Conservation (phyloP, 2,329 filamentous ascomycete species). For the Aspergillus sp. region DNA sequence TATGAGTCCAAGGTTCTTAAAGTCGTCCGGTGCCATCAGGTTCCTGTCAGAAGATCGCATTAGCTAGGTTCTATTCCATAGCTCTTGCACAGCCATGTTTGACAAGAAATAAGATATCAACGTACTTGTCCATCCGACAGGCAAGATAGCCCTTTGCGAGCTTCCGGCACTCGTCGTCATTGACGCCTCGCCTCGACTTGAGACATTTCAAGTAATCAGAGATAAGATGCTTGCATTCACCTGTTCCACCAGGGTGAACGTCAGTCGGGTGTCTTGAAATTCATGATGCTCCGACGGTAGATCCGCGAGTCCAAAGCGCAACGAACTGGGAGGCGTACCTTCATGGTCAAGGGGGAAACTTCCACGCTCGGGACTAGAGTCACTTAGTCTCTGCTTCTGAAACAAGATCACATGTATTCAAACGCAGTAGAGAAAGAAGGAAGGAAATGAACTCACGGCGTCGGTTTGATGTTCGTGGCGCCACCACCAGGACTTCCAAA, state of each 20-base stretch:
- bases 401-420: neutral
- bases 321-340: slow-evolving; percentile 46
- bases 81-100: neutral
- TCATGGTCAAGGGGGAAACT: slow-evolving; percentile 97
- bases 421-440: neutral
- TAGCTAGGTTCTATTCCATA: neutral
- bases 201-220: slow-evolving; percentile 81
- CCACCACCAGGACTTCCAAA: slow-evolving; percentile 72
- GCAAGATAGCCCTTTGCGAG: slow-evolving; percentile 84
- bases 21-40: slow-evolving; percentile 92
- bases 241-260: slow-evolving; percentile 28
- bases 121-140: slow-evolving; percentile 93
- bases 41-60: slow-evolving; percentile 58
- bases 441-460: slow-evolving; percentile 58
- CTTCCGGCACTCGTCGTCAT: slow-evolving; percentile 79
- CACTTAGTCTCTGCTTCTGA: slow-evolving; percentile 2
- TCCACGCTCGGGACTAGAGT: slow-evolving; percentile 75
- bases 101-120: slow-evolving; percentile 11
- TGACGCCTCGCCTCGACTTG: slow-evolving; percentile 77
- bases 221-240: slow-evolving; percentile 92
- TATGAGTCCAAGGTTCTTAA: slow-evolving; percentile 85
- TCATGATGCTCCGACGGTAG: too few relatives aligned
- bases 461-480: slow-evolving; percentile 64
- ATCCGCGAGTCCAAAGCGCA: too few relatives aligned
- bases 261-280: too few relatives aligned